Conservation (phyloP, 2,329 filamentous ascomycete species). For the Akanthomyces dipterigenus region DNA sequence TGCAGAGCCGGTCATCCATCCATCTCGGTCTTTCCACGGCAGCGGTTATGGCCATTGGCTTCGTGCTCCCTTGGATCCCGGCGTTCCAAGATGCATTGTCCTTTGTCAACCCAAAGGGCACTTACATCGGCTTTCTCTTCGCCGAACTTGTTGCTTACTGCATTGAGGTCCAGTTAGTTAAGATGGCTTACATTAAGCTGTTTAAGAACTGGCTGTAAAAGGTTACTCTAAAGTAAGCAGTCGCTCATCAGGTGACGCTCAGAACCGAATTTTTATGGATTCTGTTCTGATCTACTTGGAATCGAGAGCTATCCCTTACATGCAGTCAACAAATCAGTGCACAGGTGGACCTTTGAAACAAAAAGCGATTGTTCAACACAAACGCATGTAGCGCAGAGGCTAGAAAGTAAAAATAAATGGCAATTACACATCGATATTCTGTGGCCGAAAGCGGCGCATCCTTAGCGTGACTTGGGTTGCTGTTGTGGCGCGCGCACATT, state of each 20-base stretch:
- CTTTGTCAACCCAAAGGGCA: conserved; percentile 17
- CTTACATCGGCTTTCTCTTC: conserved; percentile 19
- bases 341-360: not conserved
- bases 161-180: conserved; percentile 22
- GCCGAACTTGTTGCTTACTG: conserved; percentile 20
- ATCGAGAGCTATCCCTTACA: not conserved
- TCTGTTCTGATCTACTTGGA: not conserved
- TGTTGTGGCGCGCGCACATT: not conserved
- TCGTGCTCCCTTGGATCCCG: conserved; percentile 21
- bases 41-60: conserved; percentile 21
- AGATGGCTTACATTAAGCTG: conserved; percentile 20
- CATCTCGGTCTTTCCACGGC: conserved; percentile 19
- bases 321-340: not conserved
- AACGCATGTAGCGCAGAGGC: not conserved
- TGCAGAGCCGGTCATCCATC: conserved; percentile 19
- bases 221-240: too few relatives aligned
- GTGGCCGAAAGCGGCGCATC: not conserved
- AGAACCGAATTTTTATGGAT: not conserved
- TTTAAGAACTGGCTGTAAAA: conserved; percentile 21
- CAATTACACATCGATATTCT: not conserved
- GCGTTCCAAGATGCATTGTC: conserved; percentile 16
- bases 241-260: too few relatives aligned
- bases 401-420: not conserved
- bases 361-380: conserved; percentile 6
- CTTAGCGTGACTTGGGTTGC: not conserved